phyloP scores from a whole-genome alignment of 2,329 filamentous ascomycete species.

The Penicillium griseofulvum region DNA sequence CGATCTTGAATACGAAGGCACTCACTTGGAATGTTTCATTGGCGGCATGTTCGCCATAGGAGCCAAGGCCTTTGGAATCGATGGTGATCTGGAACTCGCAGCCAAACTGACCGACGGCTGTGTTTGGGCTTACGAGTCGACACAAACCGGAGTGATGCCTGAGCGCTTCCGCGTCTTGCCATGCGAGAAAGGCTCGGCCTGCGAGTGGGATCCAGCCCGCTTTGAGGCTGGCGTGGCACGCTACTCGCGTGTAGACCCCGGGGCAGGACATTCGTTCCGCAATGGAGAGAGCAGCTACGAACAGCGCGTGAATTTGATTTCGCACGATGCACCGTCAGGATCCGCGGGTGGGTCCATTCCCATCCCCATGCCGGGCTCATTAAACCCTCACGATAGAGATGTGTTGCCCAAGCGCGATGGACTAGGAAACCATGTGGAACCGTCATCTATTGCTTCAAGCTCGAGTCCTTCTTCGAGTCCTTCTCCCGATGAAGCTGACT shows the following conservation, averaged over 20 bases:
- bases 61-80: slow-evolving; percentile 55
- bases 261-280: slow-evolving; percentile 28
- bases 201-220: slow-evolving; percentile 52
- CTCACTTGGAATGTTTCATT: slow-evolving; percentile 60
- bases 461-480: slow-evolving; percentile 6
- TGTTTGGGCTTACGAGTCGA: slow-evolving; percentile 61
- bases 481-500: neutral
- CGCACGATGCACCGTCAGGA: slow-evolving; percentile 8
- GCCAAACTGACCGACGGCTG: slow-evolving; percentile 59
- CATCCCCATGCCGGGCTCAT: slow-evolving; percentile 24
- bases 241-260: slow-evolving; percentile 49
- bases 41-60: slow-evolving; percentile 63
- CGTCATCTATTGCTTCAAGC: neutral
- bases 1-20: slow-evolving; percentile 51
- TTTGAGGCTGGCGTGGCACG: slow-evolving; percentile 27
- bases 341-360: slow-evolving; percentile 11
- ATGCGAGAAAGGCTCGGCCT: slow-evolving; percentile 46
- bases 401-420: slow-evolving; percentile 17
- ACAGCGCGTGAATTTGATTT: slow-evolving; percentile 20
- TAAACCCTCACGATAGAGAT: slow-evolving; percentile 22
- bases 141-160: slow-evolving; percentile 60
- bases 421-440: neutral
- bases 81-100: slow-evolving; percentile 55
- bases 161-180: slow-evolving; percentile 55
- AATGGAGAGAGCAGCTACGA: slow-evolving; percentile 25